Conservation (phyloP, 768 basidiomycete genomes). For the Leccinum sublutescens region DNA sequence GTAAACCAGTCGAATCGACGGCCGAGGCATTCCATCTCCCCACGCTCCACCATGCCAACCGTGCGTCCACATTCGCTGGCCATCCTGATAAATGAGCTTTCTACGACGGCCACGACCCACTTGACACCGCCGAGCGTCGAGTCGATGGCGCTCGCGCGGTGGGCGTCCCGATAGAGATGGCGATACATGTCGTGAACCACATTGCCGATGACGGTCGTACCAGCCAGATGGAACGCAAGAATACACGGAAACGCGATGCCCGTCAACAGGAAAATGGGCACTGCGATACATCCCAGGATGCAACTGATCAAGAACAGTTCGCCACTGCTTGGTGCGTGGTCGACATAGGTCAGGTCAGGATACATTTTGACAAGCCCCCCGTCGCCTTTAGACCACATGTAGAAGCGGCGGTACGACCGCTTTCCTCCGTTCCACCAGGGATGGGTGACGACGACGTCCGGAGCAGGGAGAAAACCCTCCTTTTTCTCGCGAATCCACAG, state of each 20-base stretch:
- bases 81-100: constrained; percentile 52
- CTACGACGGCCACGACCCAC: constrained; percentile 46
- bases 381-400: constrained; percentile 60
- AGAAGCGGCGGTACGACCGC: constrained; percentile 50
- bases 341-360: constrained; percentile 45
- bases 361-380: constrained; percentile 49
- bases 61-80: constrained; percentile 48
- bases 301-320: constrained; percentile 40
- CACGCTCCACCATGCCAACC: constrained; percentile 43
- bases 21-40: constrained; percentile 39
- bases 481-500: constrained; percentile 34
- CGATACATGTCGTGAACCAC: constrained; percentile 48
- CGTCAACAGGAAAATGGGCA: constrained; percentile 15
- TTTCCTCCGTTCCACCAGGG: constrained; percentile 55
- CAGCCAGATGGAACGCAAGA: constrained; percentile 24
- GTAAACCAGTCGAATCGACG: constrained; percentile 58
- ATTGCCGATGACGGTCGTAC: constrained; percentile 39
- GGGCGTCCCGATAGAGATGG: constrained; percentile 42
- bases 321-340: constrained; percentile 48
- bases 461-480: constrained; percentile 48
- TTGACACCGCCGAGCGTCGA: constrained; percentile 33
- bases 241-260: constrained; percentile 7
- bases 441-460: constrained; percentile 49
- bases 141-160: constrained; percentile 34
- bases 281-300: constrained; percentile 11